Evolutionary conservation across 768 basidiomycete species (phyloP).

Genomic region (Lactarius quietus): DNA sequence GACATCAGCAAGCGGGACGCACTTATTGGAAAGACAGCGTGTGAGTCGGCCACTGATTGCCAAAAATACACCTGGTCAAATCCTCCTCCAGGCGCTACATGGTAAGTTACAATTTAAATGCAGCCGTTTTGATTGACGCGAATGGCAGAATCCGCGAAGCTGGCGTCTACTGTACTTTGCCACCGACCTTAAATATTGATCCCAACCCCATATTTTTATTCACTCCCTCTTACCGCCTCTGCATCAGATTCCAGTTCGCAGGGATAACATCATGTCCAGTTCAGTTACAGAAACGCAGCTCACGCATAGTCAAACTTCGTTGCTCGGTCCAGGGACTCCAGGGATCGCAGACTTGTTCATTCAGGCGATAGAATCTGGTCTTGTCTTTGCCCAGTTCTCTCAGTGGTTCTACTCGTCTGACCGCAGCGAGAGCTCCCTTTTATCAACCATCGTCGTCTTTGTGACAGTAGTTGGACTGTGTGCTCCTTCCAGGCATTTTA

Average conservation of each 20-base stretch:
- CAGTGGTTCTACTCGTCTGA: neutral
- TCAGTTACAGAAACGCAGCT: neutral
- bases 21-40: no score
- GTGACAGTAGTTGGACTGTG: constrained; percentile 7
- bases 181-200: no score
- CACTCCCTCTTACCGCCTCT: no score
- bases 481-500: neutral
- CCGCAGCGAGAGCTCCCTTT: neutral
- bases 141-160: no score
- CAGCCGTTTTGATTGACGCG: no score
- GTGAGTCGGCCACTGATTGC: no score
- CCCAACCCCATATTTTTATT: neutral
- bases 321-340: constrained; percentile 6
- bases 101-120: no score
- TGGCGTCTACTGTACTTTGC: no score
- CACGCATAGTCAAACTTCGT: neutral
- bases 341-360: constrained; percentile 6
- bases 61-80: neutral
- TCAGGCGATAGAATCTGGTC: no score
- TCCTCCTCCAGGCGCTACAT: neutral
- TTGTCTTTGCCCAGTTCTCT: no score
- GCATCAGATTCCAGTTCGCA: neutral
- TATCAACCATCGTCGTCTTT: neutral
- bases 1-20: no score
- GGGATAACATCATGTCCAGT: constrained; percentile 3